Evolutionary conservation across 2,329 filamentous ascomycete genomes (phyloP).

Genomic region (Aspergillus pseudoglaucus): DNA sequence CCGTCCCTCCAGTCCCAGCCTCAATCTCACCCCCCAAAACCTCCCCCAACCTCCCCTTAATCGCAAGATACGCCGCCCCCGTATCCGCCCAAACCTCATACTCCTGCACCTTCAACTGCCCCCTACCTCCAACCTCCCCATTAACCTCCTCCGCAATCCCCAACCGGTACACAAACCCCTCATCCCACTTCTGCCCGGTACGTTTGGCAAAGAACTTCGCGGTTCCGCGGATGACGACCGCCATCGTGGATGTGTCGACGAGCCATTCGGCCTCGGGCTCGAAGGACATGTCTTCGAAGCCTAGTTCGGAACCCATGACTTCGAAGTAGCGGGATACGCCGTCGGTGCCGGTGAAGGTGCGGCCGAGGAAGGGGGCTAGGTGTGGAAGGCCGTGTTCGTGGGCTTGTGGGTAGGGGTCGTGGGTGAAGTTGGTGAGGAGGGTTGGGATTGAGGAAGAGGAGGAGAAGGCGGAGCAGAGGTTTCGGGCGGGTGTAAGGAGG

Average conservation of each 20-base stretch:
- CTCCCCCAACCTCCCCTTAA: conserved; percentile 17
- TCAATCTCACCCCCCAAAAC: conserved; percentile 2
- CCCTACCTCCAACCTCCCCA: neutral
- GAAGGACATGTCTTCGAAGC: conserved; percentile 33
- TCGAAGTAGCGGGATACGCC: conserved; percentile 34
- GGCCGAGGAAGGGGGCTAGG: conserved; percentile 39
- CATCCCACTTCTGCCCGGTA: conserved; percentile 35
- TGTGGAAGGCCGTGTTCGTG: conserved; percentile 36
- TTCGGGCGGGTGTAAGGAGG: conserved; percentile 20
- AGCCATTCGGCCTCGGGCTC: conserved; percentile 30
- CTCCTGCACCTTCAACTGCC: conserved; percentile 27
- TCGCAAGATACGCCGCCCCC: conserved; percentile 38
- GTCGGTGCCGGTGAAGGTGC: conserved; percentile 31
- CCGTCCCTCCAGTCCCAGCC: neutral
- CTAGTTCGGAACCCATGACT: conserved; percentile 22
- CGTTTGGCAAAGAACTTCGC: conserved; percentile 29
- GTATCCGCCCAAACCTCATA: conserved; percentile 42
- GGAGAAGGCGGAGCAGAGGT: conserved; percentile 28
- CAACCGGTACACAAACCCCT: conserved; percentile 36
- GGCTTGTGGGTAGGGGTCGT: conserved; percentile 16
- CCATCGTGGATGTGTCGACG: conserved; percentile 27
- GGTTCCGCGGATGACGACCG: conserved; percentile 28
- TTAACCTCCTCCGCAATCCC: conserved; percentile 24
- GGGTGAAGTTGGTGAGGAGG: conserved; percentile 32
- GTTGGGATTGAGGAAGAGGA: conserved; percentile 12